phyloP scores from a whole-genome alignment of 441 rosid species.

The Adansonia rubrostipa region DNA sequence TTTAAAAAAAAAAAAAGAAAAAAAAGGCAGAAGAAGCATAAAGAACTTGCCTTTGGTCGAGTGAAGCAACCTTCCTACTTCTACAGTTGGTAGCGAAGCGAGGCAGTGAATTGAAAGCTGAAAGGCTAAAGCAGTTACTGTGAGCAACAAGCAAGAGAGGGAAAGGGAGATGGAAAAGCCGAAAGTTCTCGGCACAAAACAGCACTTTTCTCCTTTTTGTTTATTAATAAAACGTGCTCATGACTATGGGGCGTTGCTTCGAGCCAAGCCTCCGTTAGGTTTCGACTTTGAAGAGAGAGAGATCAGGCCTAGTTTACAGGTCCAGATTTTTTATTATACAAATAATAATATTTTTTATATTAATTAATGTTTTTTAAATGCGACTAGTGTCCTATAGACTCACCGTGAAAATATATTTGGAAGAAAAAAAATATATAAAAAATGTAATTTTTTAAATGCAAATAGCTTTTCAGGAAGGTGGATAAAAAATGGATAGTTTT shows the following conservation, averaged over 20 bases:
- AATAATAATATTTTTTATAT: no score
- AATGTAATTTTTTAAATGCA: no score
- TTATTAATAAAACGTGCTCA: not conserved
- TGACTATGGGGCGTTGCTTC: not conserved
- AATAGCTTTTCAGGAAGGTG: no score
- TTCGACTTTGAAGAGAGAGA: not conserved
- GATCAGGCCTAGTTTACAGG: no score
- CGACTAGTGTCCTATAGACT: no score
- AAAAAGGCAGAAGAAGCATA: no score
- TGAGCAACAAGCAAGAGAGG: not conserved
- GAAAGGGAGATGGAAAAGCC: not conserved
- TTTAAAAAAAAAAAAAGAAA: not conserved
- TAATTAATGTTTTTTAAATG: no score
- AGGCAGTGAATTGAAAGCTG: not conserved
- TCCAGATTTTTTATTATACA: no score
- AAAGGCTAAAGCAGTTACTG: not conserved
- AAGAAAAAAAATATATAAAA: no score
- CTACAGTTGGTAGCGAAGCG: not conserved
- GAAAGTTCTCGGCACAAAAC: not conserved
- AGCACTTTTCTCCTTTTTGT: not conserved
- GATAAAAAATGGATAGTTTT: no score
- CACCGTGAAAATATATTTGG: no score
- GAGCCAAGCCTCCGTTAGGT: not conserved
- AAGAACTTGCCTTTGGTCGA: constrained; percentile 15
- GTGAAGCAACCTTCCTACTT: not conserved